Conservation (phyloP, 2,329 filamentous ascomycete species). For the Colletotrichum australisinense region DNA sequence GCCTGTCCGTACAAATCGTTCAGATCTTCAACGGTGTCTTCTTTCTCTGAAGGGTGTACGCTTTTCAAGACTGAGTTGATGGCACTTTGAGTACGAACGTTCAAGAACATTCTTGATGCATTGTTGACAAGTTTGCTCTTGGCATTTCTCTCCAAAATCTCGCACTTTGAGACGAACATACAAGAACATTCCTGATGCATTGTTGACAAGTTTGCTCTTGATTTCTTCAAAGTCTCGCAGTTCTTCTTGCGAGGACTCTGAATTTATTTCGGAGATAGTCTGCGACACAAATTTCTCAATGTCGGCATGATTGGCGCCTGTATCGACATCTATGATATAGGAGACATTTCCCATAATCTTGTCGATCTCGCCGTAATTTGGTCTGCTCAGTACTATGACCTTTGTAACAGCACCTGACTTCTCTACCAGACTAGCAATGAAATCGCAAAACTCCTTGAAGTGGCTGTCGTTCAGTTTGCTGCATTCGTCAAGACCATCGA, state of each 20-base stretch:
- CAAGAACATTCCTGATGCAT: neutral
- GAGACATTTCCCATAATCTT: neutral
- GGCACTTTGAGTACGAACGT: too few species aligned
- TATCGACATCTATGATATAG: neutral
- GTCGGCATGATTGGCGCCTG: neutral
- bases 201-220: neutral
- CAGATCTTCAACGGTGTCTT: neutral
- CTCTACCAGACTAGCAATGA: neutral
- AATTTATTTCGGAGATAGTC: neutral
- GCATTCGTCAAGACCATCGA: slow-evolving; percentile 23
- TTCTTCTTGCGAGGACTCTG: neutral
- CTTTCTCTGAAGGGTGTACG: too few species aligned
- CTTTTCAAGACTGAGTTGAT: too few species aligned
- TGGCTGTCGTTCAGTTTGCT: neutral
- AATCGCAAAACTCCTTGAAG: slow-evolving; percentile 3
- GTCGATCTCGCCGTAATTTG: neutral
- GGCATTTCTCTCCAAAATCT: neutral
- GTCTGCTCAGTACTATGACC: slow-evolving; percentile 3
- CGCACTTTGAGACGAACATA: slow-evolving; percentile 3
- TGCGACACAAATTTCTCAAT: neutral
- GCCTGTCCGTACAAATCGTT: neutral
- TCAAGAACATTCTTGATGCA: too few species aligned
- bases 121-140: too few species aligned
- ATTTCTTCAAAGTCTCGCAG: neutral
- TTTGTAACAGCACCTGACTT: neutral